Percentiles rank a stretch among this genome's conserved stretches.
Evolutionary conservation across 2,329 filamentous ascomycete genomes (phyloP).

Genomic region (Colletotrichum trifolii): DNA sequence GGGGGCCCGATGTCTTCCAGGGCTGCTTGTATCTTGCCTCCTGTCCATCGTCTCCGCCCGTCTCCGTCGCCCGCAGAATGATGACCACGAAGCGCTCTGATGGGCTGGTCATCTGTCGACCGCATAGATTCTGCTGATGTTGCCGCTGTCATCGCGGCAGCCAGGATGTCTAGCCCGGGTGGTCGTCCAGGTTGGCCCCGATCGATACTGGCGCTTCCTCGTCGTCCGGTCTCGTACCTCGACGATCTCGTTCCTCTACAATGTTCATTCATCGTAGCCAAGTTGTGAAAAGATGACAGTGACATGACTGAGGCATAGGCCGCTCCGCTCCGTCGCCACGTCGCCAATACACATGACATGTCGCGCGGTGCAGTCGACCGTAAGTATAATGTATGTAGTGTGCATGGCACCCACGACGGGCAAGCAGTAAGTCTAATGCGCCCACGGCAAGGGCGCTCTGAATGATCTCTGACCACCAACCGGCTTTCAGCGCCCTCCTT

Average conservation of each 20-base stretch:
- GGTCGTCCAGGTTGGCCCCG: neutral
- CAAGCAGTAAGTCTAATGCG: too few species aligned
- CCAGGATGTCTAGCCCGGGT: neutral
- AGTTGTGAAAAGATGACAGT: too few species aligned
- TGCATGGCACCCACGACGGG: too few species aligned
- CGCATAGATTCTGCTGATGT: constrained; percentile 13
- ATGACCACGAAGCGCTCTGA: neutral
- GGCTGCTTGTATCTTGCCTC: constrained; percentile 4
- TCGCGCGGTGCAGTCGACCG: too few species aligned
- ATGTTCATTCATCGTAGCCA: too few species aligned
- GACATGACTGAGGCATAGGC: too few species aligned
- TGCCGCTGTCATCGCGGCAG: constrained; percentile 4
- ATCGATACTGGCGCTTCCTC: neutral
- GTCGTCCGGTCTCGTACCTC: neutral
- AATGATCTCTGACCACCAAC: too few species aligned
- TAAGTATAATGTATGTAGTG: too few species aligned
- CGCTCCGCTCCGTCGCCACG: too few species aligned
- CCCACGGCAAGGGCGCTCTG: too few species aligned
- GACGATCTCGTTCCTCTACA: neutral
- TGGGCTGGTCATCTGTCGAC: constrained; percentile 1
- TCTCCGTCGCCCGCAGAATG: neutral
- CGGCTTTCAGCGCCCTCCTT: too few species aligned
- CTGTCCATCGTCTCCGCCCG: neutral
- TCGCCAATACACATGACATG: too few species aligned
- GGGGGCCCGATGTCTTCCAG: constrained; percentile 1